Evolutionary conservation across 176 grass and related monocot species (phyloP).

Genomic region (Triticum turgidum): DNA sequence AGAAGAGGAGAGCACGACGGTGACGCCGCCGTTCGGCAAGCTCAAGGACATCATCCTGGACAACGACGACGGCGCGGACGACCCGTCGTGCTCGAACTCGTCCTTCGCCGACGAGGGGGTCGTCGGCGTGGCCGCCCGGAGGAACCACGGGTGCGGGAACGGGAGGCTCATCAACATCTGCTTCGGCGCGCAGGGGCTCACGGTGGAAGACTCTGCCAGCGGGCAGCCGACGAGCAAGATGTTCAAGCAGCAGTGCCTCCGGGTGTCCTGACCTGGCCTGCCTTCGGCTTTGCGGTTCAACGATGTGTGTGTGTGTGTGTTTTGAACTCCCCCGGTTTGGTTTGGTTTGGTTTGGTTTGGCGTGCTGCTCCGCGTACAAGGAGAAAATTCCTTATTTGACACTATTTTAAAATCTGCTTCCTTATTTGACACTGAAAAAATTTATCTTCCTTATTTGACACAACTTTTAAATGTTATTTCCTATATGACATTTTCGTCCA

Average conservation of each 20-base stretch:
- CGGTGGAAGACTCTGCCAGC: conserved; percentile 52
- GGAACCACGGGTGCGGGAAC: conserved; percentile 42
- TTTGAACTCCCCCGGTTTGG: neutral
- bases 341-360: conserved; percentile 1
- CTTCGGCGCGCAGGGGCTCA: conserved; percentile 76
- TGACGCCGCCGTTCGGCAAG: conserved; percentile 37
- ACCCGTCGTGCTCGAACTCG: conserved; percentile 72
- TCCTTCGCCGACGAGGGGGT: conserved; percentile 36
- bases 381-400: neutral
- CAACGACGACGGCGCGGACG: conserved; percentile 18
- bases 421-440: too few species aligned
- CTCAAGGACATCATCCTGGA: conserved; percentile 62
- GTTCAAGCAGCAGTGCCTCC: conserved; percentile 53
- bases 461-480: too few species aligned
- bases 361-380: neutral
- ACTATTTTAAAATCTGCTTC: too few species aligned
- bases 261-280: conserved; percentile 42
- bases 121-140: conserved; percentile 24
- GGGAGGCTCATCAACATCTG: conserved; percentile 83
- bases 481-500: too few species aligned
- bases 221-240: conserved; percentile 56
- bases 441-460: too few species aligned
- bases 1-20: conserved; percentile 33
- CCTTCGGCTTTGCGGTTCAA: neutral
- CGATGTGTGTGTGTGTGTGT: neutral